Base-by-base conservation (phyloP, 148 eudicot genomes). In the Rhododendron griersonianum region DNA sequence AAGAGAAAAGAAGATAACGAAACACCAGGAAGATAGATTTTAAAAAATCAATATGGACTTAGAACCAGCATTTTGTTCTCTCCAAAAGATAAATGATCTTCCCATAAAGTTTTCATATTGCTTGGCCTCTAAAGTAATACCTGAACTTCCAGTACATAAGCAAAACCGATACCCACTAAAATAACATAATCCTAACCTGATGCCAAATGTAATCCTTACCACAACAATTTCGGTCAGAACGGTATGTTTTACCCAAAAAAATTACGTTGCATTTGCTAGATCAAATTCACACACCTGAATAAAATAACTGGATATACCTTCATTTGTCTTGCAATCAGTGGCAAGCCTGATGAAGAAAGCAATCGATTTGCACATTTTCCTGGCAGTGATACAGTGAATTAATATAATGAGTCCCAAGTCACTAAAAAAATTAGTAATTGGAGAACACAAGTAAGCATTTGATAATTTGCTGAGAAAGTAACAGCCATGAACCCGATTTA, bases 331-430 rank as follows among this genome's bases (percentile, higher is more conserved):
- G 98, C 98, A 88, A 96, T 92, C 65, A 95, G 96, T 30, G 99
- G 99, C 87, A 96, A 93, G 87, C 99, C 99, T 71, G 99, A 96
- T 79, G 95, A 87, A 83, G 96, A 92, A 30, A 96, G 98, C 89
- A 96, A 89, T 45, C 96, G 95, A 91, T 96, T 96, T 67, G 99
- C 99, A 92, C 99, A 96, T 89, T 96, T 96, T 86, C 99, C 99
- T 96, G 91, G 84, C 51, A 41, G 53, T 47, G 81, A 59, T 65
- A 37, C 16, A 80, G 59, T 76, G 23, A 23, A 83, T 76, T 80
- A 11, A 81, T 44, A 41, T 7, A 51, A 23, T 44, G 78, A 67
- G 61, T 67, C 55, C 57, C 71, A 67, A n/a, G 44, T 3, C 55
- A 51, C 9, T 33, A 81, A 79, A 33, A 19, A 14, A 44, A 45